Evolutionary conservation across 352 stramenopile genomes (phyloP).

Genomic region (Phytophthora multivora): DNA sequence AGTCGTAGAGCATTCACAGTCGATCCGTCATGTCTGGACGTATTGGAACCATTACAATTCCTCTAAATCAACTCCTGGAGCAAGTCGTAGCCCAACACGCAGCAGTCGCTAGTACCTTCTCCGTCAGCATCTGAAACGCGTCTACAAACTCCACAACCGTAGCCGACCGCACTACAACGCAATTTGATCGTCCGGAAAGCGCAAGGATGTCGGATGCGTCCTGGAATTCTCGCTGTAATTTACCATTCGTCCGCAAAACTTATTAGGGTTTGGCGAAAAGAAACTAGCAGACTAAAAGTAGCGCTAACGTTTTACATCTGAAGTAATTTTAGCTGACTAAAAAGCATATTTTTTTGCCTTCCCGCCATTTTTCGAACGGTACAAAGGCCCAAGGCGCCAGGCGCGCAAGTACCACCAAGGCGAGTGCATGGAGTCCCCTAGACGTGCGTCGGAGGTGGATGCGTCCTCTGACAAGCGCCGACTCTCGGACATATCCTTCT

Average conservation of each 20-base stretch:
- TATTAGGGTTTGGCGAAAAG: too few relatives aligned
- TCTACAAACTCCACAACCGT: conserved; percentile 19
- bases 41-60: conserved; percentile 49
- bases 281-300: too few relatives aligned
- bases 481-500: conserved; percentile 30
- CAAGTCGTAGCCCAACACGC: conserved; percentile 30
- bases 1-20: conserved; percentile 33
- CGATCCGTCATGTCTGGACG: conserved; percentile 26
- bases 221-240: background rate
- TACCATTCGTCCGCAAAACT: too few relatives aligned
- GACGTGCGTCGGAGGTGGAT: background rate
- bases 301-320: too few relatives aligned
- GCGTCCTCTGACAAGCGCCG: conserved; percentile 24
- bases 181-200: background rate
- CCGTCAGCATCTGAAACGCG: conserved; percentile 27
- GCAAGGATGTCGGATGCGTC: background rate
- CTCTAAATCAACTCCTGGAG: conserved; percentile 20
- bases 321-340: too few relatives aligned
- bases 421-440: conserved; percentile 10
- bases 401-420: too few relatives aligned
- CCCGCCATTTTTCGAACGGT: too few relatives aligned
- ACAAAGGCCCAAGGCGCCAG: too few relatives aligned
- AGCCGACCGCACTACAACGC: conserved; percentile 20
- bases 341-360: too few relatives aligned
- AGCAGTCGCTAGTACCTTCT: conserved; percentile 37